Conservation (phyloP, 169 alveolate species). For the Amoebophrya sp. region DNA sequence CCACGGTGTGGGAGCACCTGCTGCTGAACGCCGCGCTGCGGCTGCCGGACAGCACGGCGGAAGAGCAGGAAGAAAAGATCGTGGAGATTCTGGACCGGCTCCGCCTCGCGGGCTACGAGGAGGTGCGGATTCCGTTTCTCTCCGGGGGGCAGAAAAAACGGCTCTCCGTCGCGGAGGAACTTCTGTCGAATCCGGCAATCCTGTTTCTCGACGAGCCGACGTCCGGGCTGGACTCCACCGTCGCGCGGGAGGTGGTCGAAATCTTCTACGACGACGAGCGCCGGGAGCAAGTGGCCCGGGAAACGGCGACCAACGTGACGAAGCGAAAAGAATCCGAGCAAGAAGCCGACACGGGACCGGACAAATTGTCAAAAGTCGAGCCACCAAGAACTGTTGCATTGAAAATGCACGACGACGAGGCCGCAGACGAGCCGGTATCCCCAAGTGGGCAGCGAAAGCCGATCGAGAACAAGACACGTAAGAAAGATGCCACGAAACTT, state of each 20-base stretch:
- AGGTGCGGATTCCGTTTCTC: not conserved
- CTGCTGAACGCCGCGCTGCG: not conserved
- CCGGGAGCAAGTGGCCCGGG: not conserved
- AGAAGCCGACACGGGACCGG: no score
- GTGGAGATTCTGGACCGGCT: not conserved
- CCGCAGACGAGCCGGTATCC: no score
- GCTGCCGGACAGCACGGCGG: not conserved
- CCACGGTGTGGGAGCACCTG: slow-evolving; percentile 16
- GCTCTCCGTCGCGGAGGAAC: not conserved
- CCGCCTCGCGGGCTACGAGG: not conserved
- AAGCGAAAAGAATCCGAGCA: no score
- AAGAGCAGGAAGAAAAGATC: not conserved
- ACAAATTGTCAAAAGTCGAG: no score
- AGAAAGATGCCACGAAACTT: no score
- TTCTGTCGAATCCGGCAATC: not conserved
- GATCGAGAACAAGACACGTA: no score
- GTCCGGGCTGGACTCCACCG: not conserved
- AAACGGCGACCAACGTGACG: no score
- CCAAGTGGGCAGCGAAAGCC: no score
- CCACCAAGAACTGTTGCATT: no score
- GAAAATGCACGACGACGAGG: no score
- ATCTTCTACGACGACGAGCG: not conserved
- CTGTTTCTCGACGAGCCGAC: slow-evolving; percentile 13
- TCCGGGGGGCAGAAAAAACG: not conserved
- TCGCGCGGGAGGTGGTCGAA: slow-evolving; percentile 10